Evolutionary conservation across 768 basidiomycete genomes (phyloP).

Genomic region (Pleurotus djamor): DNA sequence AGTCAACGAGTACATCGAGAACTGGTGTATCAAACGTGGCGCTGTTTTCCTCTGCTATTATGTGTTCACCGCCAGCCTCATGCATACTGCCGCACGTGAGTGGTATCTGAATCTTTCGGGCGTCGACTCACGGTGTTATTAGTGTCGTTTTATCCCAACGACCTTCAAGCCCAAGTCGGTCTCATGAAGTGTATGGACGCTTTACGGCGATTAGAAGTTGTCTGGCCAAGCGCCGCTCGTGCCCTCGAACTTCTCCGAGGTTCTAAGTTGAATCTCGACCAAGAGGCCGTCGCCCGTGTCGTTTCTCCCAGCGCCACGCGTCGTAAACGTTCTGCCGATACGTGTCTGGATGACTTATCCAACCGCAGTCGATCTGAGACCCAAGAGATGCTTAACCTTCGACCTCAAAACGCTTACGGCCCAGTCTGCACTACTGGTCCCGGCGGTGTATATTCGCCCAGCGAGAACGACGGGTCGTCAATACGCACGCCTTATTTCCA

Average conservation of each 20-base stretch:
- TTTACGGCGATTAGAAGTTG: slow-evolving; percentile 59
- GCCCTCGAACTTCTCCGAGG: slow-evolving; percentile 72
- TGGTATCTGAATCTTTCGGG: slow-evolving; percentile 11
- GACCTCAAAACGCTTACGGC: slow-evolving; percentile 11
- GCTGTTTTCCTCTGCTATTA: slow-evolving; percentile 78
- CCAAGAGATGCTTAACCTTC: slow-evolving; percentile 15
- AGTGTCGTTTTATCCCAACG: slow-evolving; percentile 65
- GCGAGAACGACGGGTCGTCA: background rate
- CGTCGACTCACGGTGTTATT: slow-evolving; percentile 1
- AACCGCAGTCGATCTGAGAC: slow-evolving; percentile 5
- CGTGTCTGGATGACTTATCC: slow-evolving; percentile 34
- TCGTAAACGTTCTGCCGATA: slow-evolving; percentile 61
- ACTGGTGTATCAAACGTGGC: slow-evolving; percentile 56
- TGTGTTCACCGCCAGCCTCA: slow-evolving; percentile 75
- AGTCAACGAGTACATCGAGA: slow-evolving; percentile 63
- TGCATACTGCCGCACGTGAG: slow-evolving; percentile 75
- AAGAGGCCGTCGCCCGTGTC: slow-evolving; percentile 13
- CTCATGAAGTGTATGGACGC: slow-evolving; percentile 67
- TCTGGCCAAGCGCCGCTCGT: slow-evolving; percentile 78
- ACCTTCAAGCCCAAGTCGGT: slow-evolving; percentile 68
- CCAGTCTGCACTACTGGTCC: background rate
- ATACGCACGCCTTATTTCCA: slow-evolving; percentile 20
- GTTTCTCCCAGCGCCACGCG: slow-evolving; percentile 28
- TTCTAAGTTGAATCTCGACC: slow-evolving; percentile 41
- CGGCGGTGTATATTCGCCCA: background rate